These are phyloP conservation scores for Thalassiosira hispida DNA, from an alignment of 352 stramenopile genomes.

Conservation along the genomic window DNA sequence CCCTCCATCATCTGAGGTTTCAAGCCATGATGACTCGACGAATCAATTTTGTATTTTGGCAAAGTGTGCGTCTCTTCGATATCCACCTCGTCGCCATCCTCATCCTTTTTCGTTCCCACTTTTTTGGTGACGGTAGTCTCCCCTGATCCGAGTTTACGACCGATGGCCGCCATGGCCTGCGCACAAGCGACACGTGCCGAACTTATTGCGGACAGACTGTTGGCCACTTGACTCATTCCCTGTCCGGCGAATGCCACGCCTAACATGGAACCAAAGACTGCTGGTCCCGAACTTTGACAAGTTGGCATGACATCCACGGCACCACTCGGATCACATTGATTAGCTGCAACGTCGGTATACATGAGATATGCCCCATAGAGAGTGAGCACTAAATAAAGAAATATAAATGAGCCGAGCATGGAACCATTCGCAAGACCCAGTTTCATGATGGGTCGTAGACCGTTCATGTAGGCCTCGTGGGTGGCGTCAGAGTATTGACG, in stretches of 20 bases:
- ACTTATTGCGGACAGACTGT: slow-evolving; percentile 65
- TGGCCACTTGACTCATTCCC: slow-evolving; percentile 68
- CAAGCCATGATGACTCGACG: slow-evolving; percentile 55
- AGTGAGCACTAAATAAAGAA: slow-evolving; percentile 67
- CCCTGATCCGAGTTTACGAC: slow-evolving; percentile 27
- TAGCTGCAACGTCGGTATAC: slow-evolving; percentile 65
- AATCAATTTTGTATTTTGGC: slow-evolving; percentile 76
- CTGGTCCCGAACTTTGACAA: slow-evolving; percentile 50
- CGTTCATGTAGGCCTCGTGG: slow-evolving; percentile 51
- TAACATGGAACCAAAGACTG: slow-evolving; percentile 77
- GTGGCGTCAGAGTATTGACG: slow-evolving; percentile 60
- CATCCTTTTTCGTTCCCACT: slow-evolving; percentile 14
- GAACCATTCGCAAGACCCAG: slow-evolving; percentile 59
- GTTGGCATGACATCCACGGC: slow-evolving; percentile 31
- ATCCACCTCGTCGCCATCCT: slow-evolving; percentile 20
- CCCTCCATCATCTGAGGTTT: slow-evolving; percentile 71
- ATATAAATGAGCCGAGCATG: slow-evolving; percentile 73
- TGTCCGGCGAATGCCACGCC: slow-evolving; percentile 70
- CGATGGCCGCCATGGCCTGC: slow-evolving; percentile 36
- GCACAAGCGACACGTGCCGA: slow-evolving; percentile 51
- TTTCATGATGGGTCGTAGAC: slow-evolving; percentile 45
- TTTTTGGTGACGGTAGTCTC: slow-evolving; percentile 18
- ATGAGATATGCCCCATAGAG: slow-evolving; percentile 77
- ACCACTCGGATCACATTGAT: slow-evolving; percentile 68
- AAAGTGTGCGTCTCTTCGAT: slow-evolving; percentile 49